These are phyloP conservation scores for Lophium mytilinum DNA, from an alignment of 495 filamentous ascomycete species.

Conservation along the genomic window DNA sequence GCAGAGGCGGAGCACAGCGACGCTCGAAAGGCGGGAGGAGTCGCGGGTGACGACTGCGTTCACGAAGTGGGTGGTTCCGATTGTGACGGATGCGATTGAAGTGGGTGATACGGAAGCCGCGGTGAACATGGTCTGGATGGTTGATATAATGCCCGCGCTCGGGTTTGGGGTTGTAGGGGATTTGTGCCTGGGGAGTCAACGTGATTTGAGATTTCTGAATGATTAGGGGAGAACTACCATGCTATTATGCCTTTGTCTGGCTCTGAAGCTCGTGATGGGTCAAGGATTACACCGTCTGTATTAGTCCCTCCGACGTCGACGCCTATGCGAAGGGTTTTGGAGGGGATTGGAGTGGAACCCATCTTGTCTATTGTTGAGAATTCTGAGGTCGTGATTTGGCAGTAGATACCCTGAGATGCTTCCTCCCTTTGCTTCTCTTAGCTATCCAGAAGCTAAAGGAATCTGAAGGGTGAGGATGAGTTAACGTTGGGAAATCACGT, in stretches of 20 bases:
- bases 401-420: no score
- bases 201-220: background rate
- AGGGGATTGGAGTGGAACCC: background rate
- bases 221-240: background rate
- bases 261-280: slow-evolving; percentile 28
- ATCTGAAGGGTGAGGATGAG: no score
- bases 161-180: slow-evolving; percentile 48
- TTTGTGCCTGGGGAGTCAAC: slow-evolving; percentile 13
- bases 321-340: slow-evolving; percentile 20
- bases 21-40: slow-evolving; percentile 40
- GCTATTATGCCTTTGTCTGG: slow-evolving; percentile 13
- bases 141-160: slow-evolving; percentile 40
- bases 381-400: no score
- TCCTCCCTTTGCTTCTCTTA: no score
- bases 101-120: slow-evolving; percentile 8
- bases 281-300: slow-evolving; percentile 52
- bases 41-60: slow-evolving; percentile 49
- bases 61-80: slow-evolving; percentile 58
- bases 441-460: no score
- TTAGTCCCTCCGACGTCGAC: slow-evolving; percentile 43
- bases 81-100: slow-evolving; percentile 47
- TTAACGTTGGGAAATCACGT: no score
- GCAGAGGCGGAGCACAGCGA: slow-evolving; percentile 49
- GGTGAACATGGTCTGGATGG: slow-evolving; percentile 18
- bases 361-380: background rate